These are phyloP conservation scores for Zizania latifolia DNA, from an alignment of 176 grass and related monocot species.

Conservation along the genomic window DNA sequence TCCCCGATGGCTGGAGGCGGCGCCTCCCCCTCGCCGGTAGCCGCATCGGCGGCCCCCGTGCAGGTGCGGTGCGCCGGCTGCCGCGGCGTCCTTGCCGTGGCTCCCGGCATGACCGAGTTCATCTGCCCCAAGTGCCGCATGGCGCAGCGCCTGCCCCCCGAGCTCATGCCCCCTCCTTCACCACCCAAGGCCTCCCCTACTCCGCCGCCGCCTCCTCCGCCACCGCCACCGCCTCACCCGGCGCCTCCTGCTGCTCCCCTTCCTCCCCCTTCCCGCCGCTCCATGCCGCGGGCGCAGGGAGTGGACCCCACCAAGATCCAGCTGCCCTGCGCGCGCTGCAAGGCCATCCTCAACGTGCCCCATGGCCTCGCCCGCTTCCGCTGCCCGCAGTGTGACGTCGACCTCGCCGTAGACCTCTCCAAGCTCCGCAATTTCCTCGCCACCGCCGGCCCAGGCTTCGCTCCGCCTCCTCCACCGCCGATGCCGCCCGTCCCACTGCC, in stretches of 20 bases:
- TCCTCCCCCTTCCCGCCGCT: conserved; percentile 15
- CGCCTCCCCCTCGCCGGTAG: conserved; percentile 17
- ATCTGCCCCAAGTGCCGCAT: conserved; percentile 69
- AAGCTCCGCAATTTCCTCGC: conserved; percentile 44
- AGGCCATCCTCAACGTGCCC: conserved; percentile 75
- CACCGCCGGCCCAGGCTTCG: conserved; percentile 17
- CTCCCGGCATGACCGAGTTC: conserved; percentile 72
- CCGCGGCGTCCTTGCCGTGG: conserved; percentile 43
- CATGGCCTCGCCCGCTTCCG: conserved; percentile 76
- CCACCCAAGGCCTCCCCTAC: conserved; percentile 23
- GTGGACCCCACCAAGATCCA: conserved; percentile 78
- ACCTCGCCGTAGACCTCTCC: conserved; percentile 71
- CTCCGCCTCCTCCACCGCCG: conserved; percentile 11
- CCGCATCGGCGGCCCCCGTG: neutral
- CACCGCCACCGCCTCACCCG: neutral
- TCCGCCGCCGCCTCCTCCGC: conserved; percentile 12
- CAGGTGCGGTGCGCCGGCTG: conserved; percentile 57
- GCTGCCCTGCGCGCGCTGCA: conserved; percentile 59
- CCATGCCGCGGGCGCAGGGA: conserved; percentile 43
- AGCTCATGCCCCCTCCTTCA: conserved; percentile 43
- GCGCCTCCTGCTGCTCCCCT: neutral
- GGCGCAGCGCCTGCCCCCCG: conserved; percentile 65
- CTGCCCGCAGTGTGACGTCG: conserved; percentile 82
- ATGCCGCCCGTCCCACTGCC: conserved; percentile 32
- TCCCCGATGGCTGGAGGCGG: conserved; percentile 31